Evolutionary conservation across 306 rosid species (phyloP).

Genomic region (Cucurbita ficifolia): DNA sequence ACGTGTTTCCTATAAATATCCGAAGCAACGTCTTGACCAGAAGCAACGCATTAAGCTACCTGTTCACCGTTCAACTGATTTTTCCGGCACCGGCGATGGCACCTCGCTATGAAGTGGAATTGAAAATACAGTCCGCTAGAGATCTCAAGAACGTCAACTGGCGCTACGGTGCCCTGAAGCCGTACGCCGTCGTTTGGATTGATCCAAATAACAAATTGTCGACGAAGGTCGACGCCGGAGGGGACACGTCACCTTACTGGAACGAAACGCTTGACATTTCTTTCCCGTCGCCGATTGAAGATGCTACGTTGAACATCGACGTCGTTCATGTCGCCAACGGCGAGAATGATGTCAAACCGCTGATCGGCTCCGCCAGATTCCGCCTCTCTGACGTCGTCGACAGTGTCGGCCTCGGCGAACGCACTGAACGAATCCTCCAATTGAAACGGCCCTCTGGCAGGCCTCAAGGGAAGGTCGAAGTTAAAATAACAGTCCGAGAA

Average conservation of each 20-base stretch:
- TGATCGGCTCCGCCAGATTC: conserved; percentile 64
- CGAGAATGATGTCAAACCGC: conserved; percentile 53
- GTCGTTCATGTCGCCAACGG: conserved; percentile 48
- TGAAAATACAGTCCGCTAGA: conserved; percentile 37
- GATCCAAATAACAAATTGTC: conserved; percentile 41
- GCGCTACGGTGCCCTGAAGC: conserved; percentile 49
- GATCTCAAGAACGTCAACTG: conserved; percentile 76
- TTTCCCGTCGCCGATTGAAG: conserved; percentile 34
- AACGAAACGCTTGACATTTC: conserved; percentile 46
- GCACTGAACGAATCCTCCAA: conserved; percentile 16
- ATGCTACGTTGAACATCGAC: conserved; percentile 39
- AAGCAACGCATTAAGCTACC: not conserved
- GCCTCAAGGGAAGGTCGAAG: conserved; percentile 65
- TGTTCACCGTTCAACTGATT: not conserved
- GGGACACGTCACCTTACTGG: conserved; percentile 60
- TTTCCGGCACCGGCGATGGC: conserved; percentile 23
- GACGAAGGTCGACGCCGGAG: conserved; percentile 30
- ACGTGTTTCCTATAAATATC: not conserved
- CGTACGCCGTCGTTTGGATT: conserved; percentile 83
- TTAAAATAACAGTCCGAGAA: conserved; percentile 26
- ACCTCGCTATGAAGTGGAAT: conserved; percentile 44
- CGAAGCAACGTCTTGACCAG: not conserved
- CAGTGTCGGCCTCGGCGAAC: conserved; percentile 36
- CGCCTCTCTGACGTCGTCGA: conserved; percentile 30
- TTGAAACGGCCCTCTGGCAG: conserved; percentile 76